Evolutionary conservation across 140 eudicot species (phyloP), one percentile per base, ranked within the genome.

Genomic region (Ambrosia hybrid): DNA sequence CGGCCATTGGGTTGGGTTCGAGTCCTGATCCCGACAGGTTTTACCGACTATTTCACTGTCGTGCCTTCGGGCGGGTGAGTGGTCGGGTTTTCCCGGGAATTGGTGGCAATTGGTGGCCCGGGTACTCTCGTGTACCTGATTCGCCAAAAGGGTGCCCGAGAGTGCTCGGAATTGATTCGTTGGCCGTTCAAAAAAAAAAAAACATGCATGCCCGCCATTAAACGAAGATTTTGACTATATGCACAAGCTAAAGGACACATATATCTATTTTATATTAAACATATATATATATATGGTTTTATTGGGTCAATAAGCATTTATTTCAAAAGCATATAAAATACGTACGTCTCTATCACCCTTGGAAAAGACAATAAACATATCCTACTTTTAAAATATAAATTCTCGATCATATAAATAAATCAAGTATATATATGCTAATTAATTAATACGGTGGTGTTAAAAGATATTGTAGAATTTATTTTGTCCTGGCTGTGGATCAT

Each of bases 311-410:
- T 16, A 62, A 59, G 76, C 75, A 76, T 68, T 68, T 59, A 69
- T 68, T 68, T 62, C 59, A 70, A 43, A 57, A 43, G 5, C 67
- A 39, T 65, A 65, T 65, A 41, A 57, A 45, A 58, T 67, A 57
- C 38, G 41, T 17, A 21, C 26, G 65, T 72, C 83, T 46, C 78
- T 72, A 66, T 46, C 70, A 16, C 34, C 65, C 16, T 48, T 16
- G 70, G 71, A 78, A 78, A 78, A 48, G 83, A 78, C 74, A 72
- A 72, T 12, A 78, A 56, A 65, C 51, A 57, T 57, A 33, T 65
- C 21, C 33, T 78, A 64, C 57, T 6, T 78, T 53, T 52, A 51
- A 76, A 21, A 15, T 9, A 30, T 17, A 38, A 64, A 7, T 5
- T 45, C 55, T 78, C 78, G 70, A 72, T 65, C 66, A 78, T 45